These are phyloP conservation scores for Neurospora sp. DNA, from an alignment of 2,329 filamentous ascomycete species.

Conservation along the genomic window DNA sequence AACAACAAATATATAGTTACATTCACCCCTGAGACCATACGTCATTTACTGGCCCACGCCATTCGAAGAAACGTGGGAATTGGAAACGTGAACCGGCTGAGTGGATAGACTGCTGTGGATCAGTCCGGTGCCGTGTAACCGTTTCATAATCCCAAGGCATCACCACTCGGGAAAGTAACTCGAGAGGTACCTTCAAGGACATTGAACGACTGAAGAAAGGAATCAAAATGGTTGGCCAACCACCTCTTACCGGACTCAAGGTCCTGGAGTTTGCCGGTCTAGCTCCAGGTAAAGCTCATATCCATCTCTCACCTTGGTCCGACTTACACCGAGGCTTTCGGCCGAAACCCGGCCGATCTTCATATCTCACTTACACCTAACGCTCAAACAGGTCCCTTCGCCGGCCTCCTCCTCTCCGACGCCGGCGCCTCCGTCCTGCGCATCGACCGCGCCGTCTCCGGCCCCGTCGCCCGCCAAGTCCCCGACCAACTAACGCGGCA, in stretches of 20 bases:
- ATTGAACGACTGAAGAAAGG: background rate
- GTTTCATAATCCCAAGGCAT: background rate
- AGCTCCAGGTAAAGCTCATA: slow-evolving; percentile 44
- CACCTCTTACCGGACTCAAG: slow-evolving; percentile 41
- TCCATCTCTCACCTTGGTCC: background rate
- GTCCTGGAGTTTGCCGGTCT: slow-evolving; percentile 52
- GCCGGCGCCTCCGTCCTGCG: slow-evolving; percentile 82
- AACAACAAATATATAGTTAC: no score
- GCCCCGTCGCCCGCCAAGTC: slow-evolving; percentile 55
- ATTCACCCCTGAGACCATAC: no score
- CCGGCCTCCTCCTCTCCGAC: slow-evolving; percentile 80
- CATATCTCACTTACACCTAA: slow-evolving; percentile 1
- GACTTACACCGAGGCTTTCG: background rate
- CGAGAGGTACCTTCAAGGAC: background rate
- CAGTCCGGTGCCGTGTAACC: background rate
- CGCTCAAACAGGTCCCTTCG: slow-evolving; percentile 62
- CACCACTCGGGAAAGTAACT: background rate
- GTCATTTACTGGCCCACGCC: background rate
- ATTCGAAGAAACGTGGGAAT: background rate
- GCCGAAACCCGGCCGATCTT: background rate
- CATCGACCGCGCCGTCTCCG: slow-evolving; percentile 55
- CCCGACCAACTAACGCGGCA: slow-evolving; percentile 67
- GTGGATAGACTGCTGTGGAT: background rate
- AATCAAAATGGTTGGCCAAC: slow-evolving; percentile 27
- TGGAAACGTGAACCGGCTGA: background rate